phyloP scores from a whole-genome alignment of 2,329 filamentous ascomycete species.

The Penicillium psychrosexuale region DNA sequence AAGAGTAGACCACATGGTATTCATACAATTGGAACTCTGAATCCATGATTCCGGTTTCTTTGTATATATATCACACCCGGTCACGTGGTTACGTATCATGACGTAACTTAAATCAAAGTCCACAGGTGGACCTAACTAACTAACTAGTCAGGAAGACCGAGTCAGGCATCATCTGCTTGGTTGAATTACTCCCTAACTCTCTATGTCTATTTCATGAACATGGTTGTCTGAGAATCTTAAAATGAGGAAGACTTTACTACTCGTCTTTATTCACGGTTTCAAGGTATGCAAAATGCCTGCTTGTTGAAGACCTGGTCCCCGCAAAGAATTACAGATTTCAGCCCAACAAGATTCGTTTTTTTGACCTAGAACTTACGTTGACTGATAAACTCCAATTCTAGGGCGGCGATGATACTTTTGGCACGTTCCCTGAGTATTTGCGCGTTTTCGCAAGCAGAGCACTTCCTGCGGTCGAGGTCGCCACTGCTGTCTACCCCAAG shows the following conservation, averaged over 20 bases:
- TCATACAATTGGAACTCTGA: too few relatives aligned
- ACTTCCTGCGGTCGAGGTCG: conserved; percentile 43
- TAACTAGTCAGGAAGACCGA: background rate
- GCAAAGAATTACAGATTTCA: background rate
- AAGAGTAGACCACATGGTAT: background rate
- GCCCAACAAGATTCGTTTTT: background rate
- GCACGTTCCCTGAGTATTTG: conserved; percentile 45
- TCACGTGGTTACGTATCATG: background rate
- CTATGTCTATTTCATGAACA: background rate
- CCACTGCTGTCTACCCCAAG: conserved; percentile 46
- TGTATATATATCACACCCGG: background rate
- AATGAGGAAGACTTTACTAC: conserved; percentile 47
- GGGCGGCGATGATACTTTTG: conserved; percentile 51
- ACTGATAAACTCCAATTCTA: conserved; percentile 20
- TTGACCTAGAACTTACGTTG: background rate
- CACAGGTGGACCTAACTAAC: too few relatives aligned
- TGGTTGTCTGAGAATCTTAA: conserved; percentile 6
- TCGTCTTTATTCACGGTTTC: conserved; percentile 51
- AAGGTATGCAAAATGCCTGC: conserved; percentile 34
- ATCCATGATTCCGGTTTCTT: background rate
- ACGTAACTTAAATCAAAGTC: conserved; percentile 2
- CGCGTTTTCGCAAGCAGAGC: conserved; percentile 42
- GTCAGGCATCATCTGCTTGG: background rate
- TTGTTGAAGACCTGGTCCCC: background rate
- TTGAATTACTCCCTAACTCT: background rate